Evolutionary conservation across 2,329 filamentous ascomycete genomes (phyloP).

Genomic region (Colletotrichum cordylinicola): DNA sequence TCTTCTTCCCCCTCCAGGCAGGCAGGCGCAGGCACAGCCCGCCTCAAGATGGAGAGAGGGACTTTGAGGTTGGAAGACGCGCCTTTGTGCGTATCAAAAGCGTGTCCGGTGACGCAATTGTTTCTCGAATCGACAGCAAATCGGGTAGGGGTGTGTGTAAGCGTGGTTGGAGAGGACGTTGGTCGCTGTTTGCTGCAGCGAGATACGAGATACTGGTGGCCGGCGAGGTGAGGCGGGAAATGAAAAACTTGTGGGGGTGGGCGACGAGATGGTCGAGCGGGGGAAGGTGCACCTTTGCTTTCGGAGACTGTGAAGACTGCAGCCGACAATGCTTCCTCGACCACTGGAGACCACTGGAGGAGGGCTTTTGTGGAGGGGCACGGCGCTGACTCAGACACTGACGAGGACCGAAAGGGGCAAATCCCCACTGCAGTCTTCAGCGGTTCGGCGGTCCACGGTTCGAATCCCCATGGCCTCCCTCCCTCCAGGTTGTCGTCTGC

Average conservation of each 20-base stretch:
- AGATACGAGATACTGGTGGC: conserved; percentile 20
- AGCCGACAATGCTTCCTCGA: background rate
- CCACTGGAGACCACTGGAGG: background rate
- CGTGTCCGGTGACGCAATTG: background rate
- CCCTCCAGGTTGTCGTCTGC: background rate
- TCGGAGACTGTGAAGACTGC: background rate
- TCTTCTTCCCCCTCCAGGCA: background rate
- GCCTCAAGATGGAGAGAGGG: background rate
- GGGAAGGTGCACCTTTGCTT: conserved; percentile 24
- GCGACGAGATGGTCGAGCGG: conserved; percentile 36
- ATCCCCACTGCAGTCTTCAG: background rate
- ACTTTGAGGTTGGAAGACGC: background rate
- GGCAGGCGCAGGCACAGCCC: background rate
- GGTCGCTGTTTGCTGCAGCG: background rate
- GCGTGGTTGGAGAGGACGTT: background rate
- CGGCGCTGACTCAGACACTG: background rate
- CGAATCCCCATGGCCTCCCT: background rate
- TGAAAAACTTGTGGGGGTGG: conserved; percentile 26
- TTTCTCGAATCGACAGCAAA: background rate
- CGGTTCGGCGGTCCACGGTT: background rate
- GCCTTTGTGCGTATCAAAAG: background rate
- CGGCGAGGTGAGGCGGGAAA: conserved; percentile 25
- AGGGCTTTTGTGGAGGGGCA: background rate
- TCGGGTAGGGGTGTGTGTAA: conserved; percentile 10
- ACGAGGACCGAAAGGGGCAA: background rate